phyloP scores from a whole-genome alignment of 2,329 filamentous ascomycete genomes.

The Lasiodiplodia sp. region DNA sequence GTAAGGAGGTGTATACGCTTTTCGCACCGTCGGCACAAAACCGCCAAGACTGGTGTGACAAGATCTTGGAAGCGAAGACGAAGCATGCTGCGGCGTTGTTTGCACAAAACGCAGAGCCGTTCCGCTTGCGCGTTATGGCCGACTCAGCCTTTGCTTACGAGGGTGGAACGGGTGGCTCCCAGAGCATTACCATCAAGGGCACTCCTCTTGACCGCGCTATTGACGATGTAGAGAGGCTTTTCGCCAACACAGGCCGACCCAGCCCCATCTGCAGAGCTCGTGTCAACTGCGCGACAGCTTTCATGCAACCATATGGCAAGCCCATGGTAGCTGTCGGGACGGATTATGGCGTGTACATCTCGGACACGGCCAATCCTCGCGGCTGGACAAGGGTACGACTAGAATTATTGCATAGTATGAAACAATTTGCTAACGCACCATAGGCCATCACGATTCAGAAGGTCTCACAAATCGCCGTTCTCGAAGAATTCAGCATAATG shows the following conservation, averaged over 20 bases:
- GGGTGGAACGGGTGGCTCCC: conserved; percentile 57
- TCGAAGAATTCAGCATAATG: conserved; percentile 95
- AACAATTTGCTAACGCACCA: conserved; percentile 15
- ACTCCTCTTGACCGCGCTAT: conserved; percentile 93
- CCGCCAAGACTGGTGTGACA: conserved; percentile 87
- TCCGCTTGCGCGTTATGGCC: conserved; percentile 88
- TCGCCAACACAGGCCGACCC: conserved; percentile 70
- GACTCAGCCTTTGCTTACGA: conserved; percentile 92
- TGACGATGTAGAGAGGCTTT: conserved; percentile 81
- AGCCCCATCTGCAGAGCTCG: conserved; percentile 80
- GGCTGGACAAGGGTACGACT: conserved; percentile 85
- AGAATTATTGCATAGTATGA: not conserved
- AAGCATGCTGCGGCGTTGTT: conserved; percentile 87
- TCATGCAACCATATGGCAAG: conserved; percentile 79
- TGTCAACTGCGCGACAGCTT: conserved; percentile 93
- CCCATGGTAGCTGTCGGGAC: conserved; percentile 93
- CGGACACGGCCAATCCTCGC: conserved; percentile 86
- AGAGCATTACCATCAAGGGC: conserved; percentile 80
- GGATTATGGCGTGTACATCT: conserved; percentile 90
- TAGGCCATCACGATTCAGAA: conserved; percentile 77
- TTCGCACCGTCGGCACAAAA: conserved; percentile 80
- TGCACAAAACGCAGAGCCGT: conserved; percentile 94
- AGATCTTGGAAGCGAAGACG: conserved; percentile 94
- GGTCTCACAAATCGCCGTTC: conserved; percentile 91
- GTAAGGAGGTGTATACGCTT: conserved; percentile 89